phyloP scores from a whole-genome alignment of 192 early-diverging fungal genomes.

The Spizellomyces sp. region DNA sequence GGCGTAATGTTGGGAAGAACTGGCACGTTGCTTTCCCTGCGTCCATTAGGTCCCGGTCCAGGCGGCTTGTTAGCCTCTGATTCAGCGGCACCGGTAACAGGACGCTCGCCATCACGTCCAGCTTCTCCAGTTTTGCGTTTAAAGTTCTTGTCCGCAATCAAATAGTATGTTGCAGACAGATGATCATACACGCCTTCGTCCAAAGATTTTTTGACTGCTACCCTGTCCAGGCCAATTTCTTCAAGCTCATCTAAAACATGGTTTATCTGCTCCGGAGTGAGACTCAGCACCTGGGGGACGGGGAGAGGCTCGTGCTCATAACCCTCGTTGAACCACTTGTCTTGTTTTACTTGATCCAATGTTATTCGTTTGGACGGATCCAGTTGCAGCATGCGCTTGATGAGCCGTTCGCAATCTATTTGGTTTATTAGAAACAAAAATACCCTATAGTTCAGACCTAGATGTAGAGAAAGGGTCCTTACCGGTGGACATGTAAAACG shows the following conservation, averaged over 20 bases:
- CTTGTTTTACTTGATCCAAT: conserved; percentile 54
- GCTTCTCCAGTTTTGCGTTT: conserved; percentile 36
- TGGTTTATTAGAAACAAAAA: conserved; percentile 2
- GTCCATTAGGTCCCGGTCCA: neutral
- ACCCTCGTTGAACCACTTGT: conserved; percentile 61
- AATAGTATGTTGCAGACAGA: conserved; percentile 57
- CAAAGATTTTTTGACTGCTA: conserved; percentile 46
- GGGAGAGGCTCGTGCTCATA: conserved; percentile 45
- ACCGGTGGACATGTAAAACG: conserved; percentile 66
- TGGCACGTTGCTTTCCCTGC: conserved; percentile 18
- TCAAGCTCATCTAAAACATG: conserved; percentile 55
- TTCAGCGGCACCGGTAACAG: conserved; percentile 31
- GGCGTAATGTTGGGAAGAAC: conserved; percentile 34
- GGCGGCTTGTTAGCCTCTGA: neutral
- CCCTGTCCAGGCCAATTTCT: conserved; percentile 57
- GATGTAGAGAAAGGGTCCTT: neutral
- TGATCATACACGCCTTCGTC: conserved; percentile 57
- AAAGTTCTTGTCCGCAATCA: conserved; percentile 55
- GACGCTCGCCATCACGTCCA: conserved; percentile 24
- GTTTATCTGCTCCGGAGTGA: conserved; percentile 50
- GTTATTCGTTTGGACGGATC: conserved; percentile 59
- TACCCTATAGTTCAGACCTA: conserved; percentile 2
- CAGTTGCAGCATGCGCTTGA: conserved; percentile 59
- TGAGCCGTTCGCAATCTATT: conserved; percentile 57
- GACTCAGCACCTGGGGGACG: conserved; percentile 17